These are phyloP conservation scores for Elymus sibiricus DNA, from an alignment of 176 grass and related monocot genomes.

Conservation along the genomic window DNA sequence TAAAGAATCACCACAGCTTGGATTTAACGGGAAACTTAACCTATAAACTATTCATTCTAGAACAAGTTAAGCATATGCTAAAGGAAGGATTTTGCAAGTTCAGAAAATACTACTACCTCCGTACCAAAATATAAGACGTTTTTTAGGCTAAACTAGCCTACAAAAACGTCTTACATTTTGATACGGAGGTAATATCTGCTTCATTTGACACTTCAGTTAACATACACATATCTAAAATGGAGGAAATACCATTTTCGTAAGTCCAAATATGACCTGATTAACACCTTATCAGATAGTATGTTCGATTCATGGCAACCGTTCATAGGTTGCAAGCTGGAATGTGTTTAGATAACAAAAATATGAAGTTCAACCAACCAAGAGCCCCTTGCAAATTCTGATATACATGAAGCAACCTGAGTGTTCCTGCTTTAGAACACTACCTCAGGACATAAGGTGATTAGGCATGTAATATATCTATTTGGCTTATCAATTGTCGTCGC, in stretches of 20 bases:
- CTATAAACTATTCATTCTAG: background rate
- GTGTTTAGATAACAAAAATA: background rate
- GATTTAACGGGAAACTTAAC: background rate
- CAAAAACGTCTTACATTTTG: too few relatives aligned
- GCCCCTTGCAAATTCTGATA: background rate
- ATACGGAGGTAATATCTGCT: background rate
- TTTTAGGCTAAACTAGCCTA: too few relatives aligned
- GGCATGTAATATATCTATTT: background rate
- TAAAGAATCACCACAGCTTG: background rate
- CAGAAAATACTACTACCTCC: too few relatives aligned
- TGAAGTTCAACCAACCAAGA: background rate
- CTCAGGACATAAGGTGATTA: background rate
- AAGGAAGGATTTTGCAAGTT: background rate
- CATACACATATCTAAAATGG: too few relatives aligned
- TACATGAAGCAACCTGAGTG: background rate
- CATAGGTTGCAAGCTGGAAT: background rate
- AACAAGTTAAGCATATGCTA: background rate
- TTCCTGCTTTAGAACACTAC: background rate
- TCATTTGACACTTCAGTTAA: background rate
- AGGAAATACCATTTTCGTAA: background rate
- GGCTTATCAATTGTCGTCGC: background rate
- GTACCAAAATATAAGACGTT: too few relatives aligned
- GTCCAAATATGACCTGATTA: background rate
- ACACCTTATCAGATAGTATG: background rate
- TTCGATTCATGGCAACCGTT: background rate